Base-by-base conservation (phyloP, 768 basidiomycete genomes). In the Phylloporus sp. region DNA sequence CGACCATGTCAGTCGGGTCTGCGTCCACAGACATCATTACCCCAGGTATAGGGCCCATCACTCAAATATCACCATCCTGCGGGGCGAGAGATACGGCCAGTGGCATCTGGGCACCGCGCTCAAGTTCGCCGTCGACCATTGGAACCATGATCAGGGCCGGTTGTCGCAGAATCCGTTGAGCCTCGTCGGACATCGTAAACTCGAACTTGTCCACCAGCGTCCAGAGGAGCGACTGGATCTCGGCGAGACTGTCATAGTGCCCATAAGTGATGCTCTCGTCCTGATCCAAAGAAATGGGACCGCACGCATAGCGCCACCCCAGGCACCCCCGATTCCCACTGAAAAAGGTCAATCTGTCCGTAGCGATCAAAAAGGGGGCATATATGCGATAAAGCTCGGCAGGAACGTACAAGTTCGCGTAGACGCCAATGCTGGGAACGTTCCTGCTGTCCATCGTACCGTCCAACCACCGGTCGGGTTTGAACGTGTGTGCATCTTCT, bases 221-320 rank as follows among this genome's bases (percentile, higher is more conserved):
- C 13, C 73, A 67, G 17, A 82, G 52, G 64, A 83, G 78, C 0
- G 73, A 69, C 49, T 83, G 81, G 3, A 82, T 55, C 55, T 82
- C 79, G 20, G 71, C 52, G 4, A 79, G 49, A 3, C 68, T 69
- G 49, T 13, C 18, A 1, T 6, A n/a, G n/a, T 17, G 38, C 9
- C 9, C 13, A 23, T 40, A 18, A 49, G 23, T 11, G 6, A 34
- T 17, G 6, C 6, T n/a, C 35, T 35, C 18, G 15, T 28, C 1
- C 26, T 5, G 9, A n/a, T 11, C 9, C 6, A n/a, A 34, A n/a
- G n/a, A 27, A 9, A 31, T 9, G 14, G 31, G 14, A 20, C 35
- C 57, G 43, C 27, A 64, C 63, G 58, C 63, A 35, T 65, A 55
- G 13, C 59, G 61, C 58, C 62, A 64, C 21, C 61, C 63, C 14